Percentiles rank a stretch among this genome's conserved stretches.
phyloP scores from a whole-genome alignment of 345 rosid species.

The Heritiera littoralis region DNA sequence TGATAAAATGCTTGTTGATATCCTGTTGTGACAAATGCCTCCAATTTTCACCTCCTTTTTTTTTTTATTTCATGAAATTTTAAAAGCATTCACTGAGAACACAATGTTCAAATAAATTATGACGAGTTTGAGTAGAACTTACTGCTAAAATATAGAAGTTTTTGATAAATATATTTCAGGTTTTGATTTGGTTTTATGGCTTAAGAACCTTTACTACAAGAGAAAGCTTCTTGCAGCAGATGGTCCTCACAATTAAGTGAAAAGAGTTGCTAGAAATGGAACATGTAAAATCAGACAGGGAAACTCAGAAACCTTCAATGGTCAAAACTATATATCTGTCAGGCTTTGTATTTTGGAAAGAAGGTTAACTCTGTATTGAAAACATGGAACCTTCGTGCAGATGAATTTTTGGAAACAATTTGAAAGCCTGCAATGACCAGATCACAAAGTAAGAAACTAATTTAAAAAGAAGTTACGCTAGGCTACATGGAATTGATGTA shows the following conservation, averaged over 20 bases:
- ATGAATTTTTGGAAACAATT: background rate
- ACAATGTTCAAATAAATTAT: background rate
- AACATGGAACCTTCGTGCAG: background rate
- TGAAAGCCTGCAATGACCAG: background rate
- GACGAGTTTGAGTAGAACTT: background rate
- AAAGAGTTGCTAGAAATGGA: background rate
- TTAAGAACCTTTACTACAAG: background rate
- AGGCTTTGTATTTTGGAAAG: background rate
- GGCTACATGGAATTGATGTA: background rate
- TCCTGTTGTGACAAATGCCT: slow-evolving; percentile 1
- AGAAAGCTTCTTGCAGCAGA: background rate
- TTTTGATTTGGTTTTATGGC: slow-evolving; percentile 6
- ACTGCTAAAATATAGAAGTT: background rate
- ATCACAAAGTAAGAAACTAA: background rate
- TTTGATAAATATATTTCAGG: background rate
- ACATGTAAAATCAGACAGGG: background rate
- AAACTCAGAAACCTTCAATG: background rate
- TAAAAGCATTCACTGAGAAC: background rate
- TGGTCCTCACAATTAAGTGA: background rate
- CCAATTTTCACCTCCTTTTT: background rate
- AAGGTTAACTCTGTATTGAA: background rate
- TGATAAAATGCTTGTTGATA: background rate
- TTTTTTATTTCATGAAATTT: background rate
- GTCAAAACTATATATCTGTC: background rate
- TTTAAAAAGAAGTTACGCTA: background rate